Evolutionary conservation across 345 rosid genomes (phyloP), one percentile per base, ranked within the genome.

Genomic region (Ceriops decandra): DNA sequence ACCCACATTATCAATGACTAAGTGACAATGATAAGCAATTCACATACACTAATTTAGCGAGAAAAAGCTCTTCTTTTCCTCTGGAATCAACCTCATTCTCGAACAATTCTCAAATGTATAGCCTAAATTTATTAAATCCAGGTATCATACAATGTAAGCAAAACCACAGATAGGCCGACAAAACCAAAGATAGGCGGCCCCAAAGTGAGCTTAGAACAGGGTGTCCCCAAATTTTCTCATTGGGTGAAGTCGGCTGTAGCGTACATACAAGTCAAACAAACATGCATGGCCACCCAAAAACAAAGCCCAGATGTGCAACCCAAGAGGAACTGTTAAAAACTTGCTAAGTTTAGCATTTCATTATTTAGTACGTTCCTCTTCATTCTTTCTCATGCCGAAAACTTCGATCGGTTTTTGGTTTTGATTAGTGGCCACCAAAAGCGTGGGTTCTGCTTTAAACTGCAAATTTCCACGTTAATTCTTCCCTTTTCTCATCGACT

Each of bases 341-440:
- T 22, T 6, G 4, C 81, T 71, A 77, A 67, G 59, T 67, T 46
- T 77, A 77, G 79, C 8, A 30, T 49, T 31, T 42, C 49, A 42
- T 42, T 7, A 46, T 26, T 35, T 51, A 9, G n/a, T 22, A 26
- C 21, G 35, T 73, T 26, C 38, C 66, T 51, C 54, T 42, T 54
- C 58, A 21, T 54, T 54, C 56, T 42, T 2, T 42, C 47, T 35
- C 32, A 30, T n/a, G 30, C 81, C 82, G 75, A 71, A 70, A 81
- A 76, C 71, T 54, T 76, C 76, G 78, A 79, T 11, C 35, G 36
- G 58, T 56, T 68, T 74, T 52, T 73, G 71, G 79, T 63, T 76
- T 64, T 53, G 60, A 70, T 77, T 71, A 19, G 19, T 42, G 57
- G 38, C 27, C 72, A 67, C 68, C 30, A 63, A 68, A 74, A 16